Base-by-base conservation (phyloP, 1,284 basidiomycete species). In the Ustilago shanxiensis region DNA sequence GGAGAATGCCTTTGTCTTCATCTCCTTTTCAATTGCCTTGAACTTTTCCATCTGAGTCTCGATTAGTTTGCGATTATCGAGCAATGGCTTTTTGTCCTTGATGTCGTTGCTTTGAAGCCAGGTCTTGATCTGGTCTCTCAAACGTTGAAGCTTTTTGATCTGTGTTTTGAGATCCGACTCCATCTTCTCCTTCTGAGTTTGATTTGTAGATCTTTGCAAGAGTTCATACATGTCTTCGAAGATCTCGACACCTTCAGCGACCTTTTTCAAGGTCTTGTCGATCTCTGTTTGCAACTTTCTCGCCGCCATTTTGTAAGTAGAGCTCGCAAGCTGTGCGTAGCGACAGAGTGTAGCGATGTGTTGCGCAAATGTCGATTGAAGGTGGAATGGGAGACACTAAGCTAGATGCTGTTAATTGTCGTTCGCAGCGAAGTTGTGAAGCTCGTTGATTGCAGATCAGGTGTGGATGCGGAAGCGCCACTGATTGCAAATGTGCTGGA, bases 31-130 rank as follows among this genome's bases (percentile, higher is more conserved):
- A 87, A 95, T 94, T 26, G 96, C 96, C 86, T 99, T 99, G 91
- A 99, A 99, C 85, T 94, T 95, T 88, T 99, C 97, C 97, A 99
- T 99, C 97, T 99, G 97, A 82, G 94, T 97, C 88, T 99, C 97
- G 86, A 99, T 99, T 76, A 98, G 88, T 87, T 92, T 93, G 79
- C 97, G 91, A 88, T 97, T 95, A 62, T 99, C 96, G 83, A 97
- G 88, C 80, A 99, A 89, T 66, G 91, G 89, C 45, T 92, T 91
- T 91, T 99, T 99, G 91, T 99, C 97, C 89, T 99, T 99, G 88
- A 99, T 98, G 88, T 99, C 97, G 87, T 94, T 96, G 87, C 92
- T 95, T 59, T 95, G 93, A 47, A 97, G 91, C 97, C 97, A 99
- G 13, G 94, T 95, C 90, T 99, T 99, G 88, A 99, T 98, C 90